These are phyloP conservation scores for Ophiocordyceps camponoti-floridani DNA, from an alignment of 2,329 filamentous ascomycete species.

Conservation along the genomic window DNA sequence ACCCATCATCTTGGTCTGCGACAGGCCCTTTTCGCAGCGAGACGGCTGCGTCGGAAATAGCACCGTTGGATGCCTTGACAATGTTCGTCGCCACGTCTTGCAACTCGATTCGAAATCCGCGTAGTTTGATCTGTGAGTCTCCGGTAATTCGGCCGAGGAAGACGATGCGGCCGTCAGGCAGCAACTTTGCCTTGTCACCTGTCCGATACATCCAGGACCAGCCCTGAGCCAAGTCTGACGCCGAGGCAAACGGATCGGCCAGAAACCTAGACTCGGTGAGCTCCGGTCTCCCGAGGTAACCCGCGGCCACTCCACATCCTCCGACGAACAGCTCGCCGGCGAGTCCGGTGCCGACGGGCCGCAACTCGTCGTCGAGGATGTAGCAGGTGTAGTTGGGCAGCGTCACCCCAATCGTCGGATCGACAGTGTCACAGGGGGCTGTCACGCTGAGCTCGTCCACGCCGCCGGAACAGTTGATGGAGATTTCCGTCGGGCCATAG, in stretches of 20 bases:
- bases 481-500: constrained; percentile 15
- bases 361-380: constrained; percentile 15
- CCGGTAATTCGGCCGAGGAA: constrained; percentile 17
- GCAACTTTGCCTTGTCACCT: constrained; percentile 21
- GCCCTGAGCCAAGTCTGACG: constrained; percentile 7
- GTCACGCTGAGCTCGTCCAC: constrained; percentile 6
- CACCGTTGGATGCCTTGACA: constrained; percentile 6
- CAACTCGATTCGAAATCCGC: constrained; percentile 18
- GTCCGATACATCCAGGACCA: constrained; percentile 22
- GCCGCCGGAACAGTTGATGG: constrained; percentile 6
- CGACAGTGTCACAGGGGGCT: constrained; percentile 3
- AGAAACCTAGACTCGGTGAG: constrained; percentile 31
- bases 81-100: constrained; percentile 16
- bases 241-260: constrained; percentile 6
- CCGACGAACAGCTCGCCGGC: constrained; percentile 23
- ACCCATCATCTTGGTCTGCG: not conserved
- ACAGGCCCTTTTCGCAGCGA: not conserved
- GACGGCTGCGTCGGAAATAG: constrained; percentile 6
- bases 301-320: constrained; percentile 20
- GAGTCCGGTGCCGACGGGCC: constrained; percentile 20
- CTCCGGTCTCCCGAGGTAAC: constrained; percentile 18
- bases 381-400: constrained; percentile 17
- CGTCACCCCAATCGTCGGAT: constrained; percentile 8
- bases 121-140: constrained; percentile 19
- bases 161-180: constrained; percentile 15